Base-by-base conservation (phyloP, 129 eudicot genomes). In the Centella asiatica region DNA sequence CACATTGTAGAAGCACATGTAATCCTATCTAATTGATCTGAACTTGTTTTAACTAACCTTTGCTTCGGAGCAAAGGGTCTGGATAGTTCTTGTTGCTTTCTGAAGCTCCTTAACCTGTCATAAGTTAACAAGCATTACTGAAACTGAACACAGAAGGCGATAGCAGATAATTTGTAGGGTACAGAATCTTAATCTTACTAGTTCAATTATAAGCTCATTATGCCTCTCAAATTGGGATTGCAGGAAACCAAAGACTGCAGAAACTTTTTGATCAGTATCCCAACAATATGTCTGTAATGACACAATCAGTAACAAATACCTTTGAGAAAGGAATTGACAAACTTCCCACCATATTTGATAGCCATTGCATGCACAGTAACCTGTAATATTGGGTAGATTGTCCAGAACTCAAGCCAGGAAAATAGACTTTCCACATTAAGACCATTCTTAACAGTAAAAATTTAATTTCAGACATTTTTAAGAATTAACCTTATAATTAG, bases 281-380 rank as follows among this genome's bases (percentile, higher is more conserved):
- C 37, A 25, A 66, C 19, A 60, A 51, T 62, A 14, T 13, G 26
- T 66, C 39, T 72, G 44, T 23, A 25, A 36, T 49, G 28, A 31
- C 12, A 57, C 19, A 60, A n/a, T 22, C 33, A 48, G 48, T 46
- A 61, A 13, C 40, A 58, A 64, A 25, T 73, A 87, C 95, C 94
- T 87, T 84, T 87, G 32, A 87, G 75, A 50, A 87, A 87, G 47
- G 86, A 68, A 66, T 84, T 94, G 24, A 87, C 75, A 73, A 81
- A 87, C 80, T 81, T 87, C 62, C 94, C 93, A 65, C 93, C 95
- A 67, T 78, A 81, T 84, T 87, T 87, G 61, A 87, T 83, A 17
- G 88, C 86, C 84, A 87, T 76, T 42, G 86, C 81, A 75, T 69
- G 95, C 57, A 87, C 73, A 47, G 29, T 77, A 33, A 87, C 86